Conservation (phyloP, 208 protist species). For the Leishmania mexicana region DNA sequence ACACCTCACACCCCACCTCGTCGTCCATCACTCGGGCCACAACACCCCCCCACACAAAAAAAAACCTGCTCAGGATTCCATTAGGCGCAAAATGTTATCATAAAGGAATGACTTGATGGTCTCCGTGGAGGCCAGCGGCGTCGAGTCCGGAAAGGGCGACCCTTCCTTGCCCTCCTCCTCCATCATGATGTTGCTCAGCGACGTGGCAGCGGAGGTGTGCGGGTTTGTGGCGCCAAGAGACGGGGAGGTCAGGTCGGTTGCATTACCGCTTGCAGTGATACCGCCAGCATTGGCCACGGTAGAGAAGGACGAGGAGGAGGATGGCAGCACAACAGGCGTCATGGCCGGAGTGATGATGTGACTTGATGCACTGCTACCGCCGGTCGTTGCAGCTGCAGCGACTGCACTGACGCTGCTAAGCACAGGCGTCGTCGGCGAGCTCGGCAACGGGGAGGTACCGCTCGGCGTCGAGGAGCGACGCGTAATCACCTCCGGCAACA, state of each 20-base stretch:
- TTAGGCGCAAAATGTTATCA: slow-evolving; percentile 34
- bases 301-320: not conserved
- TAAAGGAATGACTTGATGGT: slow-evolving; percentile 61
- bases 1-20: not conserved
- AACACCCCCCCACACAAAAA: not conserved
- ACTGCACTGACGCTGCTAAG: not conserved
- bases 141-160: slow-evolving; percentile 28
- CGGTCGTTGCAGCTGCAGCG: not conserved
- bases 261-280: not conserved
- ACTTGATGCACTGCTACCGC: not conserved
- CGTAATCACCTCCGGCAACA: slow-evolving; percentile 14
- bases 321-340: slow-evolving; percentile 8
- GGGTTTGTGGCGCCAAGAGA: slow-evolving; percentile 16
- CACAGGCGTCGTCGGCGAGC: slow-evolving; percentile 1
- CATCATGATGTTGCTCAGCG: slow-evolving; percentile 27
- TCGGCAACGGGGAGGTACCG: slow-evolving; percentile 10
- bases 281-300: not conserved
- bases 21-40: not conserved
- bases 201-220: slow-evolving; percentile 21
- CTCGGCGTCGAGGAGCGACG: slow-evolving; percentile 12
- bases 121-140: slow-evolving; percentile 42
- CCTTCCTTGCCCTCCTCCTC: slow-evolving; percentile 33
- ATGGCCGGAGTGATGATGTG: not conserved
- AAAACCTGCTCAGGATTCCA: slow-evolving; percentile 2
- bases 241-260: slow-evolving; percentile 14